phyloP scores from a whole-genome alignment of 2,329 filamentous ascomycete genomes.

The Ceratocystis cubensis region DNA sequence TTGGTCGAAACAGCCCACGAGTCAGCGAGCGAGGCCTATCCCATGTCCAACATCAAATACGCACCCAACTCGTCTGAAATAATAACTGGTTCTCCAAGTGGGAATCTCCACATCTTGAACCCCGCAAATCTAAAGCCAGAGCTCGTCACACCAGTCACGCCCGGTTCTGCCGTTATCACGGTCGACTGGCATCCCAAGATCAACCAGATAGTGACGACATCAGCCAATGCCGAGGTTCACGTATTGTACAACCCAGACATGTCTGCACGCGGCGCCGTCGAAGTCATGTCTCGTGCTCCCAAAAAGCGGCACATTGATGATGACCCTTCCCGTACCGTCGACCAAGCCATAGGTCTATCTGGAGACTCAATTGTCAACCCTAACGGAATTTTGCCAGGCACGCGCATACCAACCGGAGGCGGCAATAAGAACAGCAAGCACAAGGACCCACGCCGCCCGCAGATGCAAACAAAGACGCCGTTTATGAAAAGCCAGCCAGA shows the following conservation, averaged over 20 bases:
- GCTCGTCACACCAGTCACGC: constrained; percentile 77
- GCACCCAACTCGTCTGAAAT: constrained; percentile 73
- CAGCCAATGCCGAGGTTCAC: constrained; percentile 78
- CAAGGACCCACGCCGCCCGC: constrained; percentile 68
- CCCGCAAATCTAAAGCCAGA: constrained; percentile 79
- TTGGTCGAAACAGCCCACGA: constrained; percentile 65
- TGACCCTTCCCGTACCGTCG: constrained; percentile 74
- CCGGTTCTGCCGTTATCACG: constrained; percentile 66
- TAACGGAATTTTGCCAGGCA: constrained; percentile 43
- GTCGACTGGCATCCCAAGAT: constrained; percentile 88
- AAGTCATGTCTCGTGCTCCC: constrained; percentile 83
- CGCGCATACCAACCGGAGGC: constrained; percentile 51
- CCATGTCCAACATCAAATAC: constrained; percentile 79
- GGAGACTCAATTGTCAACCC: constrained; percentile 68
- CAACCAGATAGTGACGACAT: constrained; percentile 92
- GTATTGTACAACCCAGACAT: constrained; percentile 81
- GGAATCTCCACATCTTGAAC: constrained; percentile 84
- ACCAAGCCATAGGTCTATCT: constrained; percentile 67
- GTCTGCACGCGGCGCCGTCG: constrained; percentile 68
- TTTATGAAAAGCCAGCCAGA: constrained; percentile 86
- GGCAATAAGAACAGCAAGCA: constrained; percentile 42
- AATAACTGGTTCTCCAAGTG: constrained; percentile 74
- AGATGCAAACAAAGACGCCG: constrained; percentile 71
- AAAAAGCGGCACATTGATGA: constrained; percentile 95
- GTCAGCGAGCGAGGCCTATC: constrained; percentile 73